Percentiles rank a stretch among this genome's conserved stretches.
Conservation (phyloP, 768 basidiomycete genomes). For the Kwoniella bestiolae region DNA sequence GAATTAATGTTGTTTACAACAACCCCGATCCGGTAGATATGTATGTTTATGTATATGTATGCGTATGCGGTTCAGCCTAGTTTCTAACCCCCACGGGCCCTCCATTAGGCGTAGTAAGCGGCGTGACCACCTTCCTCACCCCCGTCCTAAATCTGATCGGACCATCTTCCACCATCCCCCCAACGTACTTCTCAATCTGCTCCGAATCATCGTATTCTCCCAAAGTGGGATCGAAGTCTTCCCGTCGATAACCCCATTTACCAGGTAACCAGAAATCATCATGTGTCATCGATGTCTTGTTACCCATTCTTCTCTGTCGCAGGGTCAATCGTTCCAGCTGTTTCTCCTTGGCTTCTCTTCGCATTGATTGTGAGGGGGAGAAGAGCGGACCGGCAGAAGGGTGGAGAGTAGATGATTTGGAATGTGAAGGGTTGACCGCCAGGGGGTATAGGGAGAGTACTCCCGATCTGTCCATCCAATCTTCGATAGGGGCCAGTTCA, state of each 20-base stretch:
- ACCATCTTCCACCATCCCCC: conserved; percentile 39
- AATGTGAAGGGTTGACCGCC: conserved; percentile 35
- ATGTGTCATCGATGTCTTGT: background rate
- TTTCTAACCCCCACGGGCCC: background rate
- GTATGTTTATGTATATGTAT: background rate
- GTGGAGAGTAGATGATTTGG: conserved; percentile 10
- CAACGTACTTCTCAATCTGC: conserved; percentile 20
- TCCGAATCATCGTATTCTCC: conserved; percentile 20
- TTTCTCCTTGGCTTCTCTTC: conserved; percentile 30
- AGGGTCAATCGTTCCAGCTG: conserved; percentile 24
- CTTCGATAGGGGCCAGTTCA: conserved; percentile 42
- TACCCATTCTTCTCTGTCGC: conserved; percentile 28
- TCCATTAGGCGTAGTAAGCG: conserved; percentile 16
- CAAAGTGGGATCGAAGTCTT: conserved; percentile 32
- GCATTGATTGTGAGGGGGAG: conserved; percentile 30
- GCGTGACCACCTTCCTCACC: conserved; percentile 12
- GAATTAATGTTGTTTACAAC: too few species aligned
- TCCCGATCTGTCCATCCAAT: conserved; percentile 50
- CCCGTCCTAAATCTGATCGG: conserved; percentile 38
- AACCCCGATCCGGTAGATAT: conserved; percentile 3
- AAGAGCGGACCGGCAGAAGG: conserved; percentile 47
- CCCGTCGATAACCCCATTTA: conserved; percentile 33
- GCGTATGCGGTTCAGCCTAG: background rate
- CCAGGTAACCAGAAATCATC: conserved; percentile 34
- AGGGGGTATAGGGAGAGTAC: conserved; percentile 53